phyloP scores from a whole-genome alignment of 208 protist species.

The Balamuthia mandrillaris region DNA sequence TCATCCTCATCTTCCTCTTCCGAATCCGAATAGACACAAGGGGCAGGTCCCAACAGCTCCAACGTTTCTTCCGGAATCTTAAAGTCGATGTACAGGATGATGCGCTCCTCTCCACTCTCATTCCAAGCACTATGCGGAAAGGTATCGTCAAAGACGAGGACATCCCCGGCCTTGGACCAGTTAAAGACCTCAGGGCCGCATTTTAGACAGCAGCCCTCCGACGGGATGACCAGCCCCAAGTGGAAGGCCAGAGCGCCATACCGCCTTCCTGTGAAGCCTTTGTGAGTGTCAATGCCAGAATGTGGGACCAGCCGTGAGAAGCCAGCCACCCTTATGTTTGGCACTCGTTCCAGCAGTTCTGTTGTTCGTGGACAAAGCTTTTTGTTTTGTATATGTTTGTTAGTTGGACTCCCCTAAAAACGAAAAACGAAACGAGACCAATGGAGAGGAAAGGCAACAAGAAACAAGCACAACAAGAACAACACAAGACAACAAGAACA shows the following conservation, averaged over 20 bases:
- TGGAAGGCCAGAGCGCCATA: constrained; percentile 33
- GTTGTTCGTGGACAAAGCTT: constrained; percentile 25
- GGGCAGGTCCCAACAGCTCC: too few relatives aligned
- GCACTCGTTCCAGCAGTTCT: constrained; percentile 23
- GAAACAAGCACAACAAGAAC: background rate
- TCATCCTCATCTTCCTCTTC: too few relatives aligned
- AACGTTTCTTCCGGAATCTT: constrained; percentile 30
- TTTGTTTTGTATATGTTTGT: too few relatives aligned
- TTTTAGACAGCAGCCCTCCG: background rate
- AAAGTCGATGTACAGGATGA: constrained; percentile 41
- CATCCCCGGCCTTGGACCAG: constrained; percentile 26
- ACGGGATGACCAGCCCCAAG: constrained; percentile 26
- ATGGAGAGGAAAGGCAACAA: background rate
- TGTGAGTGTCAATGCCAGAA: constrained; percentile 39
- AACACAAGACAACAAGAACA: background rate
- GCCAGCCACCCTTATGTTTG: constrained; percentile 5
- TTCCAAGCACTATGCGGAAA: constrained; percentile 37
- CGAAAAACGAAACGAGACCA: background rate
- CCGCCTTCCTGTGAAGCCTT: constrained; percentile 1
- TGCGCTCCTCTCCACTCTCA: constrained; percentile 16
- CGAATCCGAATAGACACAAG: too few relatives aligned
- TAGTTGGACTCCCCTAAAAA: too few relatives aligned
- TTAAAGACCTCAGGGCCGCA: constrained; percentile 29
- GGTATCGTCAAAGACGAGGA: constrained; percentile 36
- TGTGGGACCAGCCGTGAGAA: constrained; percentile 27